Evolutionary conservation across 306 rosid genomes (phyloP), one percentile per base, ranked within the genome.

Genomic region (Pachyrhizus erosus): DNA sequence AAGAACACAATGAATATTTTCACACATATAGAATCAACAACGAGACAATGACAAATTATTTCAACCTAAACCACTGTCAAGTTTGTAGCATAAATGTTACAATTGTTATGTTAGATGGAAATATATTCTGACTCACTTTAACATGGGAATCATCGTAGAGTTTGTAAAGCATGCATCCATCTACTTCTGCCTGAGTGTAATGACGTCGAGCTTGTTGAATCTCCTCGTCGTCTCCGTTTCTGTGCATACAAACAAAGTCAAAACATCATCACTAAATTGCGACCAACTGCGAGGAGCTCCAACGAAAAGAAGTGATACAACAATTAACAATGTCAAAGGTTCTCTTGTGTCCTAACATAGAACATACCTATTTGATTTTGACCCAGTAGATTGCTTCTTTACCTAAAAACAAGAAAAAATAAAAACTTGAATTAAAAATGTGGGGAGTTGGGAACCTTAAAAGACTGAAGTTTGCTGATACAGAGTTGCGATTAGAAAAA

Each of bases 111-210:
- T 7, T 31, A 34, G 11, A 34, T 9, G 18, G 11, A 58, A 39
- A 68, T 40, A 11, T 0, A 79, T 15, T 15, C 51, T 0, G 49
- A 67, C 90, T 87, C 76, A 94, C 98, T 69, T 89, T 65, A 15
- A 92, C 97, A 69, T 92, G 87, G 29, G 93, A 97, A 42, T 94
- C 93, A 45, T 94, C 97, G 24, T 84, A 42, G 10, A 94, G 93
- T 23, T 82, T 80, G 64, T 80, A 94, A 15, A 79, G 2, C 2
- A 3, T 33, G 23, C 64, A 33, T 1, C 85, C 93, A 77, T 92
- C 98, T 0, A 92, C 91, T 65, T 70, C 73, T 24, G 92, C 97
- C 49, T 60, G 66, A 0, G 80, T 81, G 70, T 90, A 90, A 73
- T 92, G 94, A 46, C 24, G 29, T 15, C 27, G 73, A 33, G 97